These are phyloP conservation scores for Calophaca sinica DNA, from an alignment of 306 rosid genomes.

Conservation along the genomic window DNA sequence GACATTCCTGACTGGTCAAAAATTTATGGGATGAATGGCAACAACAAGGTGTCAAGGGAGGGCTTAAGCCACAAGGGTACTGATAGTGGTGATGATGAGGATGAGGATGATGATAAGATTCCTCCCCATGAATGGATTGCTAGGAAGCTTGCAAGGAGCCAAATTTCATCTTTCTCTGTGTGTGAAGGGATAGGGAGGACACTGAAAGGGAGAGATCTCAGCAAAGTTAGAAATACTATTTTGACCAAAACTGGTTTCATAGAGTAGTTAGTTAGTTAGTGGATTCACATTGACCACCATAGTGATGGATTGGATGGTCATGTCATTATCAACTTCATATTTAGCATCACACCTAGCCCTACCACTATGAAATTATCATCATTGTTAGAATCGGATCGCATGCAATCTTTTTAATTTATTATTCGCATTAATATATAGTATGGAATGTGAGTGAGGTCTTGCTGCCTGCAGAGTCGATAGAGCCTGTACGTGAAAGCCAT, in stretches of 20 bases:
- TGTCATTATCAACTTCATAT: neutral
- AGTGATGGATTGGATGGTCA: neutral
- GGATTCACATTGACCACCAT: neutral
- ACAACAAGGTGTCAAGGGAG: constrained; percentile 35
- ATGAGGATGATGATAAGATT: constrained; percentile 56
- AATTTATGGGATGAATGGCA: constrained; percentile 62
- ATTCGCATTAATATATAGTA: no score
- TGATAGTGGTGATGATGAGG: constrained; percentile 36
- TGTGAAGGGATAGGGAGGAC: constrained; percentile 86
- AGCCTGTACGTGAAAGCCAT: no score
- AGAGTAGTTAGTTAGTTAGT: constrained; percentile 47
- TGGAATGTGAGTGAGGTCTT: no score
- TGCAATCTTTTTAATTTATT: no score
- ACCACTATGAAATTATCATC: no score
- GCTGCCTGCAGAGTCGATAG: no score
- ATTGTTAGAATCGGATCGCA: no score
- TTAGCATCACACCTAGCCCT: no score
- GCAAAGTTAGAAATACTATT: constrained; percentile 76
- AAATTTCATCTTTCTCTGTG: constrained; percentile 80
- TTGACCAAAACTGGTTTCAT: constrained; percentile 83
- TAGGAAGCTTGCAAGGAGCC: constrained; percentile 81
- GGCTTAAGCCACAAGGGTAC: constrained; percentile 10
- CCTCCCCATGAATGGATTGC: constrained; percentile 97
- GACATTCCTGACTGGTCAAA: constrained; percentile 89
- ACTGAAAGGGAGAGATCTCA: constrained; percentile 87